These are phyloP conservation scores for Pythium plurisporium DNA, from an alignment of 352 stramenopile species.

Conservation along the genomic window DNA sequence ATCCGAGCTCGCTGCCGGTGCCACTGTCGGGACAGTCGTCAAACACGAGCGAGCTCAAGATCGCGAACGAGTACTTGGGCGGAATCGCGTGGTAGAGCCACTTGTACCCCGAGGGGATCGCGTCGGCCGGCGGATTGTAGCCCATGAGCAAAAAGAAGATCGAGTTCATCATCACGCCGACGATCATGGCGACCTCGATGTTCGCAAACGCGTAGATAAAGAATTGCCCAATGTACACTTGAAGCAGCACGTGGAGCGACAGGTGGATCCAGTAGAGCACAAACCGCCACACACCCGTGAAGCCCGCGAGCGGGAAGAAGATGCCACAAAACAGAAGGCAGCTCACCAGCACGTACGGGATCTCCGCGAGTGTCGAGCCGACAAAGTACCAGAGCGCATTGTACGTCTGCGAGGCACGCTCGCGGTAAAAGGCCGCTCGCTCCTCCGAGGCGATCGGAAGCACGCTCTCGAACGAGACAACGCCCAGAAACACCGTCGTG, in stretches of 20 bases:
- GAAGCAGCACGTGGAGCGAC: conserved; percentile 30
- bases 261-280: conserved; percentile 32
- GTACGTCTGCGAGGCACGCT: conserved; percentile 75
- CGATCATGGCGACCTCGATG: conserved; percentile 25
- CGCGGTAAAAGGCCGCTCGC: conserved; percentile 90
- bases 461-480: conserved; percentile 59
- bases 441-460: conserved; percentile 64
- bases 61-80: conserved; percentile 21
- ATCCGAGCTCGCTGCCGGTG: too few relatives aligned
- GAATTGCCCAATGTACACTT: conserved; percentile 38
- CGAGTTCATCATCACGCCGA: conserved; percentile 30
- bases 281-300: conserved; percentile 20
- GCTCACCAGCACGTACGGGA: conserved; percentile 23
- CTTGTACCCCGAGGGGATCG: conserved; percentile 19
- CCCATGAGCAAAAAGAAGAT: conserved; percentile 43
- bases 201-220: conserved; percentile 26
- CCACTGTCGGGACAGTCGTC: conserved; percentile 1
- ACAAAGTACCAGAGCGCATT: conserved; percentile 40
- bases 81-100: conserved; percentile 30
- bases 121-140: conserved; percentile 20
- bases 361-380: conserved; percentile 57
- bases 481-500: conserved; percentile 55
- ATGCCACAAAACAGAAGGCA: conserved; percentile 20
- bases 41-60: conserved; percentile 20
- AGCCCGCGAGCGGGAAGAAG: conserved; percentile 38